Evolutionary conservation across 345 rosid species (phyloP).

Genomic region (Corymbia maculata): DNA sequence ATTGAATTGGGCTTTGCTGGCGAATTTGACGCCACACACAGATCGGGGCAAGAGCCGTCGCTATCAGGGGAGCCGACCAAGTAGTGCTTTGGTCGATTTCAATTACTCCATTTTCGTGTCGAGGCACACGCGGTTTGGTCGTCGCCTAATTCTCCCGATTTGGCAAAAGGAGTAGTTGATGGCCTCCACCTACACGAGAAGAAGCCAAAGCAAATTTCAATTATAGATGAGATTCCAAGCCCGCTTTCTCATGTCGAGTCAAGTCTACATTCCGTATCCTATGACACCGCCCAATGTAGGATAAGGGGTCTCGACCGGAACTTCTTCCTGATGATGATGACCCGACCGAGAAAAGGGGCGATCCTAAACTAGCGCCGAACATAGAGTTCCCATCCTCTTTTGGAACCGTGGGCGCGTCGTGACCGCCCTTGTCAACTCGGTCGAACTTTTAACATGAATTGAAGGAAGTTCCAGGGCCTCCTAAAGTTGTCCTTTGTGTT

Average conservation of each 20-base stretch:
- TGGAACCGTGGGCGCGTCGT: neutral
- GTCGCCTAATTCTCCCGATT: neutral
- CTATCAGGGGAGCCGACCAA: neutral
- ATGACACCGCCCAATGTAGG: neutral
- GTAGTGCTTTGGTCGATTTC: neutral
- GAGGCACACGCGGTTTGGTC: neutral
- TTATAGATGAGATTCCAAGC: no score
- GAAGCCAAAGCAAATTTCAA: neutral
- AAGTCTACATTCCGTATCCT: neutral
- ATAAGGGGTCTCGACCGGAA: neutral
- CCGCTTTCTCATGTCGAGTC: neutral
- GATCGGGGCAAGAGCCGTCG: neutral
- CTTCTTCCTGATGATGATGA: neutral
- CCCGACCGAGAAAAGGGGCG: neutral
- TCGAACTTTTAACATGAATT: neutral
- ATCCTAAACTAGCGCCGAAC: neutral
- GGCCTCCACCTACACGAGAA: neutral
- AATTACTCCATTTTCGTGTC: neutral
- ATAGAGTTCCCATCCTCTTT: neutral
- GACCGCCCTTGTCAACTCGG: neutral
- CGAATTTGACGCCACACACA: neutral
- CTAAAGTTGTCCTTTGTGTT: neutral
- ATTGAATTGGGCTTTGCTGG: neutral
- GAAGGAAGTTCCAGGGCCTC: neutral
- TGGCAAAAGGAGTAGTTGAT: neutral